Evolutionary conservation across 352 stramenopile genomes (phyloP).

Genomic region (Chrysophaeum taylorii): DNA sequence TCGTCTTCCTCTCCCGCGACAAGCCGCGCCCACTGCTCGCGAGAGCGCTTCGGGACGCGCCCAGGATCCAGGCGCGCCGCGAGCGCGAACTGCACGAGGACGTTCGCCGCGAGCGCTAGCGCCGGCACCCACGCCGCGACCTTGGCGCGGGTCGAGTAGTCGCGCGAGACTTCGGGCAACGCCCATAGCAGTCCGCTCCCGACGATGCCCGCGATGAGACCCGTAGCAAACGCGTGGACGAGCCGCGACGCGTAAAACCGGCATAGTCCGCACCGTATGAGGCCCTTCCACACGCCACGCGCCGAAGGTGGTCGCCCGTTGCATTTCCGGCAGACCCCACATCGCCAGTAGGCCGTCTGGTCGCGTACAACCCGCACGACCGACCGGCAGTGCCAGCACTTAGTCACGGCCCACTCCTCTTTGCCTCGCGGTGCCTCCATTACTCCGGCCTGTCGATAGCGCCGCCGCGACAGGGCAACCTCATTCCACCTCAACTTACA

Average conservation of each 20-base stretch:
- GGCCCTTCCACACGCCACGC: background rate
- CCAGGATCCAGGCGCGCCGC: background rate
- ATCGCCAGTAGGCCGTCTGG: slow-evolving; percentile 9
- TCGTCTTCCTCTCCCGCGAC: background rate
- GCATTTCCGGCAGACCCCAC: background rate
- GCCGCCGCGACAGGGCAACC: too few relatives aligned
- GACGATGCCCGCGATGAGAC: background rate
- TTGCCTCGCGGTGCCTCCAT: too few relatives aligned
- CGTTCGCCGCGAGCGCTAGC: background rate
- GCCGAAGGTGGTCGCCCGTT: background rate
- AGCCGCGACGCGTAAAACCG: background rate
- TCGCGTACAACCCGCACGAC: too few relatives aligned
- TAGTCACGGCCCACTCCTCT: too few relatives aligned
- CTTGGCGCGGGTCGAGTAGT: background rate
- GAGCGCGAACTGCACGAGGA: background rate
- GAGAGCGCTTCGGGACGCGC: background rate
- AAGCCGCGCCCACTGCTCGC: background rate
- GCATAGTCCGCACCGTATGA: too few relatives aligned
- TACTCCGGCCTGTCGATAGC: too few relatives aligned
- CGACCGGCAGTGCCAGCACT: too few relatives aligned
- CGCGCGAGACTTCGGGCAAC: background rate
- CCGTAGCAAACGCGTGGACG: background rate
- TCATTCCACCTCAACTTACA: too few relatives aligned
- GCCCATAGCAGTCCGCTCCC: background rate
- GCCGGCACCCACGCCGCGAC: background rate